These are phyloP conservation scores for Populus ilicifolia DNA, from an alignment of 345 rosid species.

Conservation along the genomic window DNA sequence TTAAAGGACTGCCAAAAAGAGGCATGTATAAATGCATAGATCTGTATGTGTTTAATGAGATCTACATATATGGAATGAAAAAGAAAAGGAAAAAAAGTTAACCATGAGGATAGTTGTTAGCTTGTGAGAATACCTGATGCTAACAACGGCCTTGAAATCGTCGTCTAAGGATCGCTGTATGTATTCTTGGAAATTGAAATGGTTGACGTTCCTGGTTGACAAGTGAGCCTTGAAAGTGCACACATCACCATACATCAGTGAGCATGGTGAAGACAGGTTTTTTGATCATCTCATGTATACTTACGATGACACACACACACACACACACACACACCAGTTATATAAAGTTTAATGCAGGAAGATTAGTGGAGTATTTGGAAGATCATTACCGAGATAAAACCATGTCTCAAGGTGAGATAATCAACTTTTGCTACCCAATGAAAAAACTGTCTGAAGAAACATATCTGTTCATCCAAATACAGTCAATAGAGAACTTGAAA, in stretches of 20 bases:
- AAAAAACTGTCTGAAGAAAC: slow-evolving; percentile 39
- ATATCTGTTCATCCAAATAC: slow-evolving; percentile 21
- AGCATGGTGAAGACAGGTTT: background rate
- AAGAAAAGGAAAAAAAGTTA: background rate
- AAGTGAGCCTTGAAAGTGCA: slow-evolving; percentile 22
- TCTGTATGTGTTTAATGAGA: background rate
- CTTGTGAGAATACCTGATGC: slow-evolving; percentile 6
- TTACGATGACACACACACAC: too few species aligned
- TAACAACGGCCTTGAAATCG: slow-evolving; percentile 30
- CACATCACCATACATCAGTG: background rate
- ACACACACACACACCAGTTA: too few species aligned
- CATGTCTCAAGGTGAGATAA: slow-evolving; percentile 36
- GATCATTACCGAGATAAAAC: slow-evolving; percentile 35
- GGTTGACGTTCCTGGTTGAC: slow-evolving; percentile 20
- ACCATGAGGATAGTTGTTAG: background rate
- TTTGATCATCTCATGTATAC: too few species aligned
- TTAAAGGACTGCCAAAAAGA: background rate
- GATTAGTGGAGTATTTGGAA: background rate
- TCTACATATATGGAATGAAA: background rate
- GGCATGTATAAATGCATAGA: background rate
- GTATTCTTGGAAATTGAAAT: slow-evolving; percentile 40
- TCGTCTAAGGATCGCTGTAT: slow-evolving; percentile 40
- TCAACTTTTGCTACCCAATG: slow-evolving; percentile 40
- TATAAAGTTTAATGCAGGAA: too few species aligned
- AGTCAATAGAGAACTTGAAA: background rate